Conservation (phyloP, 306 rosid species). For the Fragaria iinumae region DNA sequence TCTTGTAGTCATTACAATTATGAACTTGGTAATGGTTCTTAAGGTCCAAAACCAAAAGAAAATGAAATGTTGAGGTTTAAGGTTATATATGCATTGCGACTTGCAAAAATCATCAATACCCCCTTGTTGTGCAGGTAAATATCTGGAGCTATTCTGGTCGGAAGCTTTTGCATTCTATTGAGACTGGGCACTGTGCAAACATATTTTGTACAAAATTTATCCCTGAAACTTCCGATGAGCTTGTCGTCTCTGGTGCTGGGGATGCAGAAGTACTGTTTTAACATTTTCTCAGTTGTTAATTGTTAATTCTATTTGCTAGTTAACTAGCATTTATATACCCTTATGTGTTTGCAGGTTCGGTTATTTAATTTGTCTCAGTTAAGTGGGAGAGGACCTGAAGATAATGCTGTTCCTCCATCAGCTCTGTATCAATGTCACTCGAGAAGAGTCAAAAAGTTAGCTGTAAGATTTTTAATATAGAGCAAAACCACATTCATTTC, state of each 20-base stretch:
- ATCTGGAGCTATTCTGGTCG: constrained; percentile 74
- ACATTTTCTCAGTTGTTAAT: not conserved
- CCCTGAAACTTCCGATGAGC: constrained; percentile 96
- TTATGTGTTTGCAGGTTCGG: constrained; percentile 68
- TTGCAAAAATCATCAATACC: constrained; percentile 22
- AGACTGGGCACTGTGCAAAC: constrained; percentile 87
- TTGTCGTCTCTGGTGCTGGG: constrained; percentile 96
- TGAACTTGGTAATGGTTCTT: not conserved
- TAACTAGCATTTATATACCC: constrained; percentile 9
- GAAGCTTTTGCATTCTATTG: constrained; percentile 79
- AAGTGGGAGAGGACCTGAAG: constrained; percentile 56
- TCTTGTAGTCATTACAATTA: not conserved
- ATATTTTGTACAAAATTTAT: constrained; percentile 91
- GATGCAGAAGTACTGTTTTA: constrained; percentile 78
- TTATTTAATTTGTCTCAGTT: constrained; percentile 69
- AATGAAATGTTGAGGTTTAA: not conserved
- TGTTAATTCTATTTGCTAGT: constrained; percentile 18
- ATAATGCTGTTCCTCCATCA: constrained; percentile 55
- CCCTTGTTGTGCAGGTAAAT: constrained; percentile 64
- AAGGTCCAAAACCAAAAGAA: not conserved
- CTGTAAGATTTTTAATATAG: constrained; percentile 56
- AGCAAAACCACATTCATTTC: not conserved
- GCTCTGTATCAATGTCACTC: constrained; percentile 80
- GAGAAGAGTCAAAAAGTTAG: constrained; percentile 93
- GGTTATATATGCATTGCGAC: constrained; percentile 1